Percentiles rank a stretch among this genome's conserved stretches.
Conservation (phyloP, 2,329 filamentous ascomycete genomes). For the Lachnellula cervina region DNA sequence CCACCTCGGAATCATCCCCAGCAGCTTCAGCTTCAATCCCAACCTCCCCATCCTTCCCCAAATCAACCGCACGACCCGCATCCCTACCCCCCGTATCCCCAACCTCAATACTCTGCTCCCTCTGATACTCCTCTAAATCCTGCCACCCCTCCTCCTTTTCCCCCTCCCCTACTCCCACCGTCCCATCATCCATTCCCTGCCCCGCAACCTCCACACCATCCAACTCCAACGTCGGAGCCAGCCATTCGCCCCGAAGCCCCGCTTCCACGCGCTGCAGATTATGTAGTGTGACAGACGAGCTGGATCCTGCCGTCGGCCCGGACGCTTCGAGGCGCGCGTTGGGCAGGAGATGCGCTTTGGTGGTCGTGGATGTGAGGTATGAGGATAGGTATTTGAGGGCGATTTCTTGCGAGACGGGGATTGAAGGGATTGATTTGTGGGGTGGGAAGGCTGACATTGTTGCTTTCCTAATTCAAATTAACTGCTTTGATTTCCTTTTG, state of each 20-base stretch:
- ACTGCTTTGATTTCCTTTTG: background rate
- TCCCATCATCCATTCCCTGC: conserved; percentile 13
- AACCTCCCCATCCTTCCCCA: conserved; percentile 38
- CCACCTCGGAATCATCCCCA: conserved; percentile 17
- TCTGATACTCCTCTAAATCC: conserved; percentile 33
- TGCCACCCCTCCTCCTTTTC: conserved; percentile 30
- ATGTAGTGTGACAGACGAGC: conserved; percentile 41
- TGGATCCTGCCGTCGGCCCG: conserved; percentile 27
- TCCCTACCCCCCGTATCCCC: conserved; percentile 18
- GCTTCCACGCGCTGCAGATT: conserved; percentile 48
- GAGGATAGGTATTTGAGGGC: conserved; percentile 29
- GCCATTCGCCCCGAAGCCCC: conserved; percentile 46
- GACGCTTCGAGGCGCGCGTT: conserved; percentile 31
- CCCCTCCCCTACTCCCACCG: conserved; percentile 21
- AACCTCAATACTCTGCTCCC: conserved; percentile 30
- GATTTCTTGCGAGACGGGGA: conserved; percentile 24
- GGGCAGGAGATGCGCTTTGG: conserved; percentile 29
- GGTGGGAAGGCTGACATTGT: conserved; percentile 32
- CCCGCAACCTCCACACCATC: conserved; percentile 25
- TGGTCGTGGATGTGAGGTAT: conserved; percentile 27
- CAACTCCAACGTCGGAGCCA: conserved; percentile 38
- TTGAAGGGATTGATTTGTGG: conserved; percentile 21
- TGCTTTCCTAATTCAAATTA: background rate
- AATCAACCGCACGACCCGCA: conserved; percentile 34
- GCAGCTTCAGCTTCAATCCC: conserved; percentile 31